phyloP scores from a whole-genome alignment of 2,329 filamentous ascomycete genomes.

The Epichloe uncinata region DNA sequence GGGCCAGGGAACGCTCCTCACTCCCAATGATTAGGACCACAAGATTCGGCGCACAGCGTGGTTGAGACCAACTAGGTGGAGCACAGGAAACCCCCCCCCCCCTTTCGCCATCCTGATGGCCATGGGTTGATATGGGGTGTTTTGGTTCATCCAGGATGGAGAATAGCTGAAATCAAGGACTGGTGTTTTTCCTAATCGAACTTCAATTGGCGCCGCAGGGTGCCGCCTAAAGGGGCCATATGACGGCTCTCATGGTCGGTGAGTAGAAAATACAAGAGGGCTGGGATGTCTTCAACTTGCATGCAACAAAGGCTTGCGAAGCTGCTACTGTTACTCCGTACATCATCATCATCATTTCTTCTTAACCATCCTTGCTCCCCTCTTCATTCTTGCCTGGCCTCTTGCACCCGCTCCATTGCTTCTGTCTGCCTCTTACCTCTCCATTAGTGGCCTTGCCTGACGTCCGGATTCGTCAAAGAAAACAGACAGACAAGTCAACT shows the following conservation, averaged over 20 bases:
- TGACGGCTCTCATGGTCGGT: constrained; percentile 2
- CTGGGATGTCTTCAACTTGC: constrained; percentile 6
- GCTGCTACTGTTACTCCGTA: background rate
- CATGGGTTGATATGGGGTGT: constrained; percentile 1
- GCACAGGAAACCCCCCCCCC: background rate
- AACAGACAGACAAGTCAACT: background rate
- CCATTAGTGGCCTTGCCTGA: background rate
- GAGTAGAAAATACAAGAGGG: constrained; percentile 8
- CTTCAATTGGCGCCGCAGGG: constrained; percentile 1
- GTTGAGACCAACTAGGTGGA: background rate
- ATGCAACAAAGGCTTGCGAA: background rate
- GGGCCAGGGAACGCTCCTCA: background rate
- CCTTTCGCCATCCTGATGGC: background rate
- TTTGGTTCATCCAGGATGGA: constrained; percentile 6
- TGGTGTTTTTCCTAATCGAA: background rate
- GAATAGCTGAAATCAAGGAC: constrained; percentile 6
- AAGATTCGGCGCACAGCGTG: background rate
- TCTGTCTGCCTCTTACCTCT: background rate
- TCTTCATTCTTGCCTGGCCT: background rate
- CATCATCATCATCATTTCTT: background rate
- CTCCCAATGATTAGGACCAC: background rate
- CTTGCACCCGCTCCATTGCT: background rate
- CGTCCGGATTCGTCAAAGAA: background rate
- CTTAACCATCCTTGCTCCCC: background rate
- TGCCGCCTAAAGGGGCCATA: constrained; percentile 1